Percentiles rank a stretch among this genome's conserved stretches.
Conservation (phyloP, 2,329 filamentous ascomycete species). For the Colletotrichum godetiae region DNA sequence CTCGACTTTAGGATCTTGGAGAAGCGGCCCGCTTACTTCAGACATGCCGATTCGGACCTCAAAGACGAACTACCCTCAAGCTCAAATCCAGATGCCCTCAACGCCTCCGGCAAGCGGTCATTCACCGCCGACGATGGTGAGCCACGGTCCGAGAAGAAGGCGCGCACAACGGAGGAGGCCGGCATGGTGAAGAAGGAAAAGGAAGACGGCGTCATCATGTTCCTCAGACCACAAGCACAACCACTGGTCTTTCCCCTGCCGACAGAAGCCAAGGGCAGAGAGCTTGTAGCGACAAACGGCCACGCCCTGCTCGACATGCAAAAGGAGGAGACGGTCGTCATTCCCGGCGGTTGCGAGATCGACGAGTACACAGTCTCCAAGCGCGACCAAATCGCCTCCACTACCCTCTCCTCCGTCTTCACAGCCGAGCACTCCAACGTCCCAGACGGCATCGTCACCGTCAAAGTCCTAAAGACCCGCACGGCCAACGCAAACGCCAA, state of each 20-base stretch:
- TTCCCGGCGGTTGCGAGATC: constrained; percentile 62
- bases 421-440: constrained; percentile 65
- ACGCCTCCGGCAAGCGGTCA: constrained; percentile 63
- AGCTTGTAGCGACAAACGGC: constrained; percentile 56
- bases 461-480: constrained; percentile 70
- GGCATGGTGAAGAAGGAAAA: constrained; percentile 39
- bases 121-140: constrained; percentile 58
- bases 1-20: constrained; percentile 70
- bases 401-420: constrained; percentile 66
- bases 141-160: constrained; percentile 53
- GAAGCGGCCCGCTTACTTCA: constrained; percentile 59
- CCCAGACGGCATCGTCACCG: constrained; percentile 65
- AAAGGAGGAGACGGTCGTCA: constrained; percentile 59
- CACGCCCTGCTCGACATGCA: constrained; percentile 65
- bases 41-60: constrained; percentile 40
- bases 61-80: constrained; percentile 37
- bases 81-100: constrained; percentile 49
- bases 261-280: constrained; percentile 57
- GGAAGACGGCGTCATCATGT: constrained; percentile 67
- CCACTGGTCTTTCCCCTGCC: constrained; percentile 64
- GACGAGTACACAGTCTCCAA: constrained; percentile 67
- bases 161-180: constrained; percentile 49
- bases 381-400: constrained; percentile 66
- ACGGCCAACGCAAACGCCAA: constrained; percentile 45
- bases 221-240: constrained; percentile 61